Conservation (phyloP, 1,284 basidiomycete genomes). For the Ustilago vetiveriae region DNA sequence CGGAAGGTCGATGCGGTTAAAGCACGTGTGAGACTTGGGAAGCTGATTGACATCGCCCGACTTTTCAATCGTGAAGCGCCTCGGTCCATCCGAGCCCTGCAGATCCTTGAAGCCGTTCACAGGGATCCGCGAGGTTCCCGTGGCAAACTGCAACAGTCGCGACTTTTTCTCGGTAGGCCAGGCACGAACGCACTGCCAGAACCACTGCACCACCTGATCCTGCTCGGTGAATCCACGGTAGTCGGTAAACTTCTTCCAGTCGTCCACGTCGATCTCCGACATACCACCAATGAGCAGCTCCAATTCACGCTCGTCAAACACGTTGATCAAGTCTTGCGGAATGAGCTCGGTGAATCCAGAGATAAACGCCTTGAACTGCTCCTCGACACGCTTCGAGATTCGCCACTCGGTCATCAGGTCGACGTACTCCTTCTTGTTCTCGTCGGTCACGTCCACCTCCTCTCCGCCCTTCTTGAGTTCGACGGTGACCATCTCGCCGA, state of each 20-base stretch:
- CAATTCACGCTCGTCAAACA: constrained; percentile 97
- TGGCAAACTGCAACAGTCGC: constrained; percentile 89
- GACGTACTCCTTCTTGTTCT: constrained; percentile 99
- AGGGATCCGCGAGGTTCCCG: constrained; percentile 94
- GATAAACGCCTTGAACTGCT: constrained; percentile 96
- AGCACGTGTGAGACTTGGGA: constrained; percentile 66
- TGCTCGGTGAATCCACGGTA: constrained; percentile 71
- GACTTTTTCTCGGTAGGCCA: constrained; percentile 98
- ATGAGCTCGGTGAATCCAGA: constrained; percentile 93
- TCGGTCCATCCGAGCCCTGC: constrained; percentile 93
- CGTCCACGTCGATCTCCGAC: constrained; percentile 89
- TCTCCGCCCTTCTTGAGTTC: constrained; percentile 89
- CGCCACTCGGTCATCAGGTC: constrained; percentile 93
- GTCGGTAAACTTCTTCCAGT: constrained; percentile 75
- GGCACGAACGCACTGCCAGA: constrained; percentile 96
- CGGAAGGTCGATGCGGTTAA: constrained; percentile 67
- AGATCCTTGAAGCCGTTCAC: constrained; percentile 99
- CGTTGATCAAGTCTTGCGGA: constrained; percentile 91
- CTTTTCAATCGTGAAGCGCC: constrained; percentile 67
- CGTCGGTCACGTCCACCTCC: constrained; percentile 87
- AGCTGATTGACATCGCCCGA: constrained; percentile 63
- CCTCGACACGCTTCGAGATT: constrained; percentile 87
- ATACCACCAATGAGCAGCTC: constrained; percentile 94
- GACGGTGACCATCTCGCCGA: constrained; percentile 93
- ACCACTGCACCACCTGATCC: constrained; percentile 90